These are phyloP conservation scores for Fusarium zealandicum DNA, from an alignment of 2,329 filamentous ascomycete species.

Conservation along the genomic window DNA sequence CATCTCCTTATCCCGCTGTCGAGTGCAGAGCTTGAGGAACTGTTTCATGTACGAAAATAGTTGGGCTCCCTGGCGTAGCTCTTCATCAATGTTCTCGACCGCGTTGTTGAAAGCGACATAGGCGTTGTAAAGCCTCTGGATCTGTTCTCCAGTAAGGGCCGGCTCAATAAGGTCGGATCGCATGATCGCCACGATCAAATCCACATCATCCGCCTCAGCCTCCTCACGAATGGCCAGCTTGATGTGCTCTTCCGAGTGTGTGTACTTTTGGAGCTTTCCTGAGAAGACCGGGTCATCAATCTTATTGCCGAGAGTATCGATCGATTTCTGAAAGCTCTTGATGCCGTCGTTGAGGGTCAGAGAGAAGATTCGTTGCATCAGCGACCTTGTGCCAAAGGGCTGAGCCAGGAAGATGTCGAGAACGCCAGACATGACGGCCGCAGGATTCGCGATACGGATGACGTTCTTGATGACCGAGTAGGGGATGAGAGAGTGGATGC, in stretches of 20 bases:
- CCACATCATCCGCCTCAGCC: conserved; percentile 75
- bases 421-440: conserved; percentile 94
- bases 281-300: conserved; percentile 83
- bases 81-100: conserved; percentile 87
- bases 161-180: conserved; percentile 79
- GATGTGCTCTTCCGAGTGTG: conserved; percentile 74
- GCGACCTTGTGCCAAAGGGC: conserved; percentile 86
- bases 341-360: conserved; percentile 92
- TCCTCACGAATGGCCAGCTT: conserved; percentile 79
- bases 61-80: conserved; percentile 87
- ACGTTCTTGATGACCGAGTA: conserved; percentile 96
- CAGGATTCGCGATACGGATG: conserved; percentile 94
- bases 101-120: conserved; percentile 97
- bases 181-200: conserved; percentile 85
- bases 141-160: conserved; percentile 74
- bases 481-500: conserved; percentile 92
- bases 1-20: conserved; percentile 95
- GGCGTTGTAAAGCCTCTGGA: conserved; percentile 87
- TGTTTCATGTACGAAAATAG: conserved; percentile 96
- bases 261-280: conserved; percentile 82
- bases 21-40: conserved; percentile 87
- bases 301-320: conserved; percentile 77
- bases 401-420: conserved; percentile 96
- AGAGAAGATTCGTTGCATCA: conserved; percentile 94
- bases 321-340: conserved; percentile 81